A percentile compares a stretch with the other conserved stretches of the same genome.
phyloP scores from a whole-genome alignment of 768 basidiomycete genomes.

The Lactifluus pinguis region DNA sequence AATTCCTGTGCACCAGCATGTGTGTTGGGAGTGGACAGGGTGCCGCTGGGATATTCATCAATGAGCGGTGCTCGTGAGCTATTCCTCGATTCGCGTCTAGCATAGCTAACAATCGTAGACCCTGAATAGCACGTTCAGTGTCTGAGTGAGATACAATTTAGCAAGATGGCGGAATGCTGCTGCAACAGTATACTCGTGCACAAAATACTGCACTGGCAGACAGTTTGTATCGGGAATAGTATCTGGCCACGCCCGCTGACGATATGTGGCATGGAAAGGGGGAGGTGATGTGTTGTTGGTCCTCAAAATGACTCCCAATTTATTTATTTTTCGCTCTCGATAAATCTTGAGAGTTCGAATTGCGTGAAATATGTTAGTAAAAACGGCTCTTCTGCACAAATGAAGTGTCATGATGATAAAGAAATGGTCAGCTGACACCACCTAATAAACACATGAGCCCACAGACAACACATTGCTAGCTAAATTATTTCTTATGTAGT shows the following conservation, averaged over 20 bases:
- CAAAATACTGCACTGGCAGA: too few relatives aligned
- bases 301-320: not conserved
- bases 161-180: too few relatives aligned
- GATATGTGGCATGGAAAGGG: not conserved
- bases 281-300: not conserved
- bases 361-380: too few relatives aligned
- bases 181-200: too few relatives aligned
- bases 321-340: not conserved
- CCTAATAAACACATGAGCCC: too few relatives aligned
- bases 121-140: not conserved
- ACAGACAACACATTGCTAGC: too few relatives aligned
- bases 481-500: too few relatives aligned
- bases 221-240: not conserved
- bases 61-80: conserved; percentile 33
- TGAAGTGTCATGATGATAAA: not conserved
- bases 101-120: not conserved
- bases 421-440: too few relatives aligned
- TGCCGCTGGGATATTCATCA: conserved; percentile 71
- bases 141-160: not conserved
- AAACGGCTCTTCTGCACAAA: not conserved
- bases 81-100: not conserved
- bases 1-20: conserved; percentile 75
- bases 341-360: not conserved
- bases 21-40: conserved; percentile 86
- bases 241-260: not conserved